Conservation (phyloP, 495 filamentous ascomycete genomes). For the Hypoxylon subgilvum region DNA sequence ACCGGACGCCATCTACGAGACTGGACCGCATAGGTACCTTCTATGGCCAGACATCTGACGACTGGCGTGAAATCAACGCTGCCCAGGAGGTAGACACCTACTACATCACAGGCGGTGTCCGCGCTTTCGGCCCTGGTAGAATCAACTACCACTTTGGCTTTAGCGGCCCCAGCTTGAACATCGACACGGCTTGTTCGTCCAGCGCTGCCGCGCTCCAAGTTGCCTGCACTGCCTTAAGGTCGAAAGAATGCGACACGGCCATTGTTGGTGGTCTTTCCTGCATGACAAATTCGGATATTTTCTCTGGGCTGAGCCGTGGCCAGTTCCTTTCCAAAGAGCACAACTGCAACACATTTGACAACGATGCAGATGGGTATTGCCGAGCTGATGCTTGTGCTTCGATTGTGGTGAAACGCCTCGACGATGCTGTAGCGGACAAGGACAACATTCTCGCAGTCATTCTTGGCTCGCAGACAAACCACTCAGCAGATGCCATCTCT, state of each 20-base stretch:
- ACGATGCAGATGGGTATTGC: slow-evolving; percentile 79
- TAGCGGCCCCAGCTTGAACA: slow-evolving; percentile 80
- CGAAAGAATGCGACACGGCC: slow-evolving; percentile 83
- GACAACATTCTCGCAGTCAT: slow-evolving; percentile 76
- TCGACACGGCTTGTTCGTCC: slow-evolving; percentile 91
- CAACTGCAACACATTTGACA: slow-evolving; percentile 80
- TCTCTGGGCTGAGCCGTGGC: slow-evolving; percentile 79
- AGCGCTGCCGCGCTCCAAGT: slow-evolving; percentile 83
- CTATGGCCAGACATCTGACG: slow-evolving; percentile 90
- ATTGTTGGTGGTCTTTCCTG: slow-evolving; percentile 81
- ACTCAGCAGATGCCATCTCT: slow-evolving; percentile 76
- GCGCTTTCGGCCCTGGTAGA: slow-evolving; percentile 84
- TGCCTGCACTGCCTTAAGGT: slow-evolving; percentile 81
- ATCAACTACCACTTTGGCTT: slow-evolving; percentile 91
- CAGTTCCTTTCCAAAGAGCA: slow-evolving; percentile 83
- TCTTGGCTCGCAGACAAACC: slow-evolving; percentile 71
- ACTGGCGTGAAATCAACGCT: slow-evolving; percentile 90
- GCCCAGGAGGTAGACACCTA: slow-evolving; percentile 92
- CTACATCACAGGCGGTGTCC: slow-evolving; percentile 87
- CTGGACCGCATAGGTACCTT: slow-evolving; percentile 87
- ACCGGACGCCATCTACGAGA: slow-evolving; percentile 82
- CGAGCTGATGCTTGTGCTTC: slow-evolving; percentile 74
- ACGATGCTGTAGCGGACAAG: slow-evolving; percentile 76
- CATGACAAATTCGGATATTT: slow-evolving; percentile 84
- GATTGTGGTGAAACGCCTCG: slow-evolving; percentile 74